Conservation (phyloP, 2,329 filamentous ascomycete genomes). For the Blumeria graminis region DNA sequence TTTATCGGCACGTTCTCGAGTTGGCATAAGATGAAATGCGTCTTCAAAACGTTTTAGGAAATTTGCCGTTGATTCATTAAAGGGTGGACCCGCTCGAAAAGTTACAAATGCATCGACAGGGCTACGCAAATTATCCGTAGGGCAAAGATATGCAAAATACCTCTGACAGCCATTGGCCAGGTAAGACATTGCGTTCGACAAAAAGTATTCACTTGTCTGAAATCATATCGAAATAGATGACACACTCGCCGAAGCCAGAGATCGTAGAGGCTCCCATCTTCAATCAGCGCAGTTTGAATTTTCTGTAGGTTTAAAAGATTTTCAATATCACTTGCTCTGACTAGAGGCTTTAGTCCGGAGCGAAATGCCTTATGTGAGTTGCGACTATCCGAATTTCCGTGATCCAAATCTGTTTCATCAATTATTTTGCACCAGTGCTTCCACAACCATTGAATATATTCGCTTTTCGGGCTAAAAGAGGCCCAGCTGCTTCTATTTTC, state of each 20-base stretch:
- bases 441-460: background rate
- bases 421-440: background rate
- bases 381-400: background rate
- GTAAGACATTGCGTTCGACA: background rate
- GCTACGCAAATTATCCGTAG: background rate
- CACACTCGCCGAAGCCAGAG: background rate
- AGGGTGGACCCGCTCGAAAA: background rate
- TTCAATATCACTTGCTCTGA: background rate
- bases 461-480: background rate
- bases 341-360: background rate
- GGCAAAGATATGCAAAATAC: background rate
- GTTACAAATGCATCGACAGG: background rate
- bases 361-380: background rate
- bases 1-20: background rate
- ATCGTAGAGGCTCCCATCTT: background rate
- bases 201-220: background rate
- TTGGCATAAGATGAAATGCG: background rate
- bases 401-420: background rate
- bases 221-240: background rate
- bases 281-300: background rate
- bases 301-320: background rate
- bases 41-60: constrained; percentile 1
- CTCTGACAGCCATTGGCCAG: background rate
- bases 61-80: background rate
- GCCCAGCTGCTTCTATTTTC: background rate